Evolutionary conservation across 495 filamentous ascomycete species (phyloP).

Genomic region (Neurospora sp.): DNA sequence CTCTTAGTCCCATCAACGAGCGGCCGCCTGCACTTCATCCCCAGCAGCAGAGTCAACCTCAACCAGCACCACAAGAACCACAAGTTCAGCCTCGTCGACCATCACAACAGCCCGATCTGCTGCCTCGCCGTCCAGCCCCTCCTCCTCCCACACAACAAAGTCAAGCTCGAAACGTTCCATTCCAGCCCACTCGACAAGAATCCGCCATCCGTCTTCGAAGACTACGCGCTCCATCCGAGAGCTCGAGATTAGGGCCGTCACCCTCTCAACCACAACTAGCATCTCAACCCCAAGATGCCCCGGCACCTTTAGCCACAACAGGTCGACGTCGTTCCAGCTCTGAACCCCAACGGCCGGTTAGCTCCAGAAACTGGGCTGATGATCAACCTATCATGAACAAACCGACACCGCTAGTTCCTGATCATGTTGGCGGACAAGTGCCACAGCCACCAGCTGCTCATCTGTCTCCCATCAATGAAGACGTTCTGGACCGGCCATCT

Average conservation of each 20-base stretch:
- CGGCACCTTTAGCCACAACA: neutral
- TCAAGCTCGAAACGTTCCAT: neutral
- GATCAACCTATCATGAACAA: neutral
- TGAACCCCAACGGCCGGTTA: slow-evolving; percentile 6
- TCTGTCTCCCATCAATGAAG: neutral
- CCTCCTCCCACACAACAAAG: neutral
- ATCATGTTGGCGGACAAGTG: neutral
- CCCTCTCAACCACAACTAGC: neutral
- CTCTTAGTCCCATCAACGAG: neutral
- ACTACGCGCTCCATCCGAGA: neutral
- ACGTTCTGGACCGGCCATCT: neutral
- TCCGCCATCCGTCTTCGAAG: slow-evolving; percentile 13
- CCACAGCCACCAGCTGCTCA: neutral
- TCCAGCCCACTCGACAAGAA: neutral
- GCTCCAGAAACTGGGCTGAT: neutral
- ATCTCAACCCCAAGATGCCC: neutral
- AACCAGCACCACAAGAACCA: neutral
- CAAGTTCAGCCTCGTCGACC: neutral
- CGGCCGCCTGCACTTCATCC: neutral
- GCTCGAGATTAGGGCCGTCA: neutral
- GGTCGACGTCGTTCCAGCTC: slow-evolving; percentile 10
- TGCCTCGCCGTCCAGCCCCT: neutral
- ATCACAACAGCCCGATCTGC: neutral
- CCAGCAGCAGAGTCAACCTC: neutral
- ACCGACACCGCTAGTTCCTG: neutral